phyloP scores from a whole-genome alignment of 2,329 filamentous ascomycete genomes.

The Dryadomyces sulphureus region DNA sequence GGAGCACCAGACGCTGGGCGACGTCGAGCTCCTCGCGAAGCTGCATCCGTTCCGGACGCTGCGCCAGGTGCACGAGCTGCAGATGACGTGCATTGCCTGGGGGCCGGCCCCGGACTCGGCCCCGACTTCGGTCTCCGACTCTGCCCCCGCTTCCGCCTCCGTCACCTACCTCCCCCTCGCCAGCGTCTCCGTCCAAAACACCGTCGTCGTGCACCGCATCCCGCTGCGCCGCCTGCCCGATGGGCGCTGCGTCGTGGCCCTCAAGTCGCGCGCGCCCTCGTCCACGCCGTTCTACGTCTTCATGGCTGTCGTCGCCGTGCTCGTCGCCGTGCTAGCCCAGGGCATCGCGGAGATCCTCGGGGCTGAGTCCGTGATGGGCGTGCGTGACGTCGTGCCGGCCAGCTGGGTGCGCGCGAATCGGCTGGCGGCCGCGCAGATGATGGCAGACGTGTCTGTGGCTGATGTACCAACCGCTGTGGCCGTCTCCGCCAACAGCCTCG shows the following conservation, averaged over 20 bases:
- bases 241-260: conserved; percentile 53
- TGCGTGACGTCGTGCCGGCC: conserved; percentile 37
- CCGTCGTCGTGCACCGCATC: conserved; percentile 65
- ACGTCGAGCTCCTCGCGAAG: conserved; percentile 35
- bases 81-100: conserved; percentile 39
- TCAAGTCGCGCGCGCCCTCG: conserved; percentile 37
- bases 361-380: conserved; percentile 39
- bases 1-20: conserved; percentile 41
- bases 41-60: conserved; percentile 37
- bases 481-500: conserved; percentile 9
- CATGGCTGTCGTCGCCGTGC: conserved; percentile 39
- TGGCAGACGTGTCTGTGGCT: conserved; percentile 7
- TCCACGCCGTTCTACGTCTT: conserved; percentile 35
- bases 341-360: conserved; percentile 50
- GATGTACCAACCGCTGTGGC: too few relatives aligned
- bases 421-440: background rate
- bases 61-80: conserved; percentile 37
- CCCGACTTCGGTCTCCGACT: background rate
- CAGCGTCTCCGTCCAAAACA: conserved; percentile 68
- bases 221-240: conserved; percentile 37
- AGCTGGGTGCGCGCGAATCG: conserved; percentile 15
- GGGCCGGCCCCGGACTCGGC: conserved; percentile 12
- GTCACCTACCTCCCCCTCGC: conserved; percentile 59
- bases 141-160: too few relatives aligned
- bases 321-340: conserved; percentile 48